Base-by-base conservation (phyloP, 2,329 filamentous ascomycete genomes). In the Berkeleyomyces basicola region DNA sequence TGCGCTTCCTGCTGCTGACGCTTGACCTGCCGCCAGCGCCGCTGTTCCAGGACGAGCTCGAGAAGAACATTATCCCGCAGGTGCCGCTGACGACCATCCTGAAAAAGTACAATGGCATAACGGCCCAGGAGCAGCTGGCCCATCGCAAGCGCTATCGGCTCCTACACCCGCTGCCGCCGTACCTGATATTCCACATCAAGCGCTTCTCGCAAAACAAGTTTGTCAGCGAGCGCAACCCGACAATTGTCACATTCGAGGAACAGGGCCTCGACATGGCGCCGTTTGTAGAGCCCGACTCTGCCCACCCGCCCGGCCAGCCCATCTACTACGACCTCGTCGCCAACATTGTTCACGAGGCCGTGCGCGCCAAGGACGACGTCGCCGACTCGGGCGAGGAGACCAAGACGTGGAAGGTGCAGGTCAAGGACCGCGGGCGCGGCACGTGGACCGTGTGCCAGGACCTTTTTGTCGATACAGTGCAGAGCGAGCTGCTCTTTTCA, bases 181-280 rank as follows among this genome's bases (percentile, higher is more conserved):
- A 87, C 71, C 82, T 99, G 16, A 78, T 93, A 61, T 90, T 99
- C 76, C 92, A 99, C 76, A 86, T 97, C 76, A 97, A 97, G 77
- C 90, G 93, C 68, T 99, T 99, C 79, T 89, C 86, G 68, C 85
- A 87, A 67, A 99, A 99, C 78, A 96, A 96, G 72, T 99, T 99
- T 70, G 88, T 99, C 23, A 83, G 87, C 1, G 92, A 97, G 75
- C 87, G 93, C 59, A 99, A 99, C 72, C 93, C 92, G 0, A 99
- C 93, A 7, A 99, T 99, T 70, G 93, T 99, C 66, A 97, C 92
- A 0, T 99, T 97, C 73, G 89, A 92, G 67, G 86, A 89, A 3
- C 81, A 86, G 65, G 70, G 86, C 49, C 82, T 99, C 7, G 90
- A 99, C 72, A 85, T 96, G 78, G 81, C 85, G 4, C 90, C 91